Conservation (phyloP, 2,329 filamentous ascomycete genomes). For the Calonectria pseudoturangicola region DNA sequence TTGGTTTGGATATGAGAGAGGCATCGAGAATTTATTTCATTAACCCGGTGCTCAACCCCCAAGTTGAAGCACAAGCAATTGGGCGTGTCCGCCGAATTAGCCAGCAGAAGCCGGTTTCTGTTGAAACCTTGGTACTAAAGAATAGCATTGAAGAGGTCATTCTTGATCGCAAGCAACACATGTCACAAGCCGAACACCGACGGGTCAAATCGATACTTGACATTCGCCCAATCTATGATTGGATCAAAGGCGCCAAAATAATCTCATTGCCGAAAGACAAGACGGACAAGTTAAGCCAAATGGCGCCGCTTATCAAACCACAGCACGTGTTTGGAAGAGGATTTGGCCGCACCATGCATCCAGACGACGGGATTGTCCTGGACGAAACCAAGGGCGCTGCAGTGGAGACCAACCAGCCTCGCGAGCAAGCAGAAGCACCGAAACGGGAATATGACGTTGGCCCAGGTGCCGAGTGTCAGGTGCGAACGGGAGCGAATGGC, state of each 20-base stretch:
- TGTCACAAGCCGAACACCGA: slow-evolving; percentile 81
- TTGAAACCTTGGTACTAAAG: slow-evolving; percentile 89
- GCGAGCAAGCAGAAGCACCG: slow-evolving; percentile 41
- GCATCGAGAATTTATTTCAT: slow-evolving; percentile 93
- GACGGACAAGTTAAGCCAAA: slow-evolving; percentile 66
- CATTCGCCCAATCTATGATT: slow-evolving; percentile 74
- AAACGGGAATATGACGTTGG: slow-evolving; percentile 53
- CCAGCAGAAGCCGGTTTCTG: slow-evolving; percentile 84
- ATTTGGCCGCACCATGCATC: slow-evolving; percentile 64
- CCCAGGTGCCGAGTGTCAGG: slow-evolving; percentile 38
- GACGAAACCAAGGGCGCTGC: slow-evolving; percentile 41
- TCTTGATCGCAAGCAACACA: slow-evolving; percentile 81
- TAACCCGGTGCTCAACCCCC: slow-evolving; percentile 89
- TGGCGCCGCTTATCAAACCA: slow-evolving; percentile 66
- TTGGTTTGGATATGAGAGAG: slow-evolving; percentile 88
- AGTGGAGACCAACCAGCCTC: slow-evolving; percentile 31
- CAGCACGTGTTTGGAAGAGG: slow-evolving; percentile 72
- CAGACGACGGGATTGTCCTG: slow-evolving; percentile 67
- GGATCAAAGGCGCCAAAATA: slow-evolving; percentile 74
- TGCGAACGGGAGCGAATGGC: slow-evolving; percentile 34
- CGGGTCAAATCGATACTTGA: slow-evolving; percentile 75
- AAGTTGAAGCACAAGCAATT: slow-evolving; percentile 92
- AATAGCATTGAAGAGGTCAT: slow-evolving; percentile 92
- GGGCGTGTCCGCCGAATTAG: slow-evolving; percentile 93
- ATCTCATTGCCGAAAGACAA: slow-evolving; percentile 56